Evolutionary conservation across 2,329 filamentous ascomycete species (phyloP).

Genomic region (Clonostachys rhizophaga): DNA sequence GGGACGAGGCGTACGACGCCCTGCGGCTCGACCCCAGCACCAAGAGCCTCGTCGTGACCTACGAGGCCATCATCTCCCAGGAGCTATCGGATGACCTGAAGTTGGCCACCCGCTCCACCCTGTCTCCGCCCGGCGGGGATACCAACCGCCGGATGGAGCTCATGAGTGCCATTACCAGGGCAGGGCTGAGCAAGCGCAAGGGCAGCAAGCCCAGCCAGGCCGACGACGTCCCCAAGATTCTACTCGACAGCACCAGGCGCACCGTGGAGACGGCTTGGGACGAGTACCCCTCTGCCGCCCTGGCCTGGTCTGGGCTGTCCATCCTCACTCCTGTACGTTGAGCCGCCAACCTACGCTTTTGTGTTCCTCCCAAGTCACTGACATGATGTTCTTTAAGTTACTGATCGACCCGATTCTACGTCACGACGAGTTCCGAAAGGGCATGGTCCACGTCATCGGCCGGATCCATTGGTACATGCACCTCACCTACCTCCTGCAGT

Average conservation of each 20-base stretch:
- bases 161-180: constrained; percentile 18
- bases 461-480: constrained; percentile 27
- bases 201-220: constrained; percentile 16
- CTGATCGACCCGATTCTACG: constrained; percentile 26
- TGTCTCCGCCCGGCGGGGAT: constrained; percentile 9
- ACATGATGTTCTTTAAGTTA: constrained; percentile 12
- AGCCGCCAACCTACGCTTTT: background rate
- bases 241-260: constrained; percentile 17
- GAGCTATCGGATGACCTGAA: constrained; percentile 24
- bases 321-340: constrained; percentile 27
- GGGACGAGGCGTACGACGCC: constrained; percentile 25
- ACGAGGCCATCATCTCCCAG: constrained; percentile 27
- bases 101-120: constrained; percentile 14
- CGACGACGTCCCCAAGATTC: constrained; percentile 16
- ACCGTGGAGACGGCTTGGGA: constrained; percentile 15
- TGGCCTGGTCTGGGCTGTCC: constrained; percentile 29
- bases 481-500: constrained; percentile 16
- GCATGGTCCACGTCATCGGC: constrained; percentile 20
- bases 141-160: constrained; percentile 17
- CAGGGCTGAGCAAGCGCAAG: constrained; percentile 19
- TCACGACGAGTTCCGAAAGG: constrained; percentile 18
- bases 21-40: constrained; percentile 20
- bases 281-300: constrained; percentile 17
- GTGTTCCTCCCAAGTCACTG: background rate
- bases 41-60: constrained; percentile 22